Evolutionary conservation across 306 rosid species (phyloP).

Genomic region (Fagus sylvatica): DNA sequence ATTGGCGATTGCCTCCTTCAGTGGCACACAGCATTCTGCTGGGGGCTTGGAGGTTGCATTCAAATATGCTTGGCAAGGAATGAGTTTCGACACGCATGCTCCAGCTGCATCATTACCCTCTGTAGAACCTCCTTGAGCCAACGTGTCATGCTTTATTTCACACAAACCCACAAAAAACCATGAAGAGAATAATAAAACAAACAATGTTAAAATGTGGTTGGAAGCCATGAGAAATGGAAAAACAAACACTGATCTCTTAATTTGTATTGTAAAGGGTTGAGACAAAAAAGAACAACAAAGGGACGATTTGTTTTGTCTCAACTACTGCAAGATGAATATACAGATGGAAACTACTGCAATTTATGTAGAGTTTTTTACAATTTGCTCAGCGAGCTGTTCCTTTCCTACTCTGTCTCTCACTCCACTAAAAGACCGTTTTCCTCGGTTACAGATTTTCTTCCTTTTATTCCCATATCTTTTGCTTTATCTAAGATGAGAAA

Average conservation of each 20-base stretch:
- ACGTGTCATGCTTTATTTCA: background rate
- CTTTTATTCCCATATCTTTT: too few relatives aligned
- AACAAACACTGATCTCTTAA: background rate
- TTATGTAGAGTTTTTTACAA: too few relatives aligned
- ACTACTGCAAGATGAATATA: too few relatives aligned
- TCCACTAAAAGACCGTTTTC: background rate
- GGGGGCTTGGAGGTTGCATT: constrained; percentile 27
- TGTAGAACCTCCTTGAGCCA: background rate
- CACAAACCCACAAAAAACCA: constrained; percentile 12
- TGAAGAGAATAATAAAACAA: constrained; percentile 23
- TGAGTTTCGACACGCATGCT: constrained; percentile 55
- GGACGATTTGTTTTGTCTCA: too few relatives aligned
- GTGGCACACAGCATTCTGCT: constrained; percentile 39
- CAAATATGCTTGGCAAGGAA: constrained; percentile 52
- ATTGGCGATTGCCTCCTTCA: constrained; percentile 27
- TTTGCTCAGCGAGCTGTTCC: background rate
- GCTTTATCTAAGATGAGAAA: too few relatives aligned
- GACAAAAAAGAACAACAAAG: too few relatives aligned
- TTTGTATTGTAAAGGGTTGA: too few relatives aligned
- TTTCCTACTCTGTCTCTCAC: background rate
- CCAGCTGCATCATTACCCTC: background rate
- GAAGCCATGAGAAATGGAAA: constrained; percentile 10
- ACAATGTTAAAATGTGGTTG: background rate
- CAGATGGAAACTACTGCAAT: too few relatives aligned
- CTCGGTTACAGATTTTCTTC: background rate